Conservation (phyloP, 2,329 filamentous ascomycete species). For the Eurotiales sp. region DNA sequence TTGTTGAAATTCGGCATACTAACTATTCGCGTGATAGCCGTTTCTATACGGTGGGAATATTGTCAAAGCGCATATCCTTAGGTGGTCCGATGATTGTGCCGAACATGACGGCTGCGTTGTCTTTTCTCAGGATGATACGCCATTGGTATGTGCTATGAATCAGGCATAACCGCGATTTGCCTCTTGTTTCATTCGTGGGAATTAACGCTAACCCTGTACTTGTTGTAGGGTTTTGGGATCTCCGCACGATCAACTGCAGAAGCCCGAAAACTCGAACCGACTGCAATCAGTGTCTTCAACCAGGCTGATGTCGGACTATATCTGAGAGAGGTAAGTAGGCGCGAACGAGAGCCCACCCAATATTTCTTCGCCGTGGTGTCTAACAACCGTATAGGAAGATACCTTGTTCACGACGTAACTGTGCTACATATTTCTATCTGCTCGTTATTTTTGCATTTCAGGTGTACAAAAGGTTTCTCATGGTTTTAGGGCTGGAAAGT, state of each 20-base stretch:
- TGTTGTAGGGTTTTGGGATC: conserved; percentile 73
- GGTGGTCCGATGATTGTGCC: conserved; percentile 87
- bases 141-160: conserved; percentile 46
- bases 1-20: background rate
- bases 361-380: background rate
- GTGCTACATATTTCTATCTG: background rate
- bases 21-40: conserved; percentile 42
- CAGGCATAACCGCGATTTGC: no score
- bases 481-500: conserved; percentile 1
- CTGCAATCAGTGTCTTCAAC: conserved; percentile 81
- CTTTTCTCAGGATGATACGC: conserved; percentile 86
- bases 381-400: conserved; percentile 47
- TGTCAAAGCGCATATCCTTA: conserved; percentile 74
- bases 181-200: no score
- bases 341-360: background rate
- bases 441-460: conserved; percentile 5
- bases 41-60: conserved; percentile 93
- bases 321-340: conserved; percentile 62
- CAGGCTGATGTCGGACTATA: conserved; percentile 96
- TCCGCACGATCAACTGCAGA: conserved; percentile 85
- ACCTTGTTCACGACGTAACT: conserved; percentile 56
- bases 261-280: conserved; percentile 79
- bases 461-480: conserved; percentile 8
- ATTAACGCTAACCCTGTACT: background rate
- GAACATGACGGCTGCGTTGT: conserved; percentile 91